These are phyloP conservation scores for Aquanectria penicillioides DNA, from an alignment of 2,329 filamentous ascomycete species.

Conservation along the genomic window DNA sequence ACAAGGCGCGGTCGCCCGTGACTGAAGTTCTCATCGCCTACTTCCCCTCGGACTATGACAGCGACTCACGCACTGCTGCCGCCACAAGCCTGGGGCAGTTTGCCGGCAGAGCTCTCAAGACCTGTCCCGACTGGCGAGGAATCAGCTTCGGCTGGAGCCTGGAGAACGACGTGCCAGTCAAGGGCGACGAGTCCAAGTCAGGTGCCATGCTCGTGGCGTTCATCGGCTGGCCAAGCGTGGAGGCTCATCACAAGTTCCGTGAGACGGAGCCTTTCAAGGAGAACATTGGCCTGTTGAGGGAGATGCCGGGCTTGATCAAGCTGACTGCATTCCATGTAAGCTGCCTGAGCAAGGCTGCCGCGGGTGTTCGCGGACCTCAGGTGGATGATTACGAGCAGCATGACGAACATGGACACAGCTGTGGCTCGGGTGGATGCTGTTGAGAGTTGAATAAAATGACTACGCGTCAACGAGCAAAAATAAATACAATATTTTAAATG, in stretches of 20 bases:
- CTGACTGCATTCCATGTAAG: conserved; percentile 36
- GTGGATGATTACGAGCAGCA: conserved; percentile 26
- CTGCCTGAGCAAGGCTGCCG: conserved; percentile 28
- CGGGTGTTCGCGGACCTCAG: conserved; percentile 11
- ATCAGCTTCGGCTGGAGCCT: conserved; percentile 46
- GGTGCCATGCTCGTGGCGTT: conserved; percentile 40
- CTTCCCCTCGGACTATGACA: conserved; percentile 34
- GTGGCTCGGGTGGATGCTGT: no score
- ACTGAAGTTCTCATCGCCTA: conserved; percentile 36
- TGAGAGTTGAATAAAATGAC: no score
- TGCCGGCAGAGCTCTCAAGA: conserved; percentile 27
- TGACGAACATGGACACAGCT: conserved; percentile 22
- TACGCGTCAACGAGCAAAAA: no score
- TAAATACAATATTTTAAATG: no score
- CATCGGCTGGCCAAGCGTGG: conserved; percentile 51
- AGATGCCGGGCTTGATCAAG: conserved; percentile 35
- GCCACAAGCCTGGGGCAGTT: conserved; percentile 31
- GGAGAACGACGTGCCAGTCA: conserved; percentile 44
- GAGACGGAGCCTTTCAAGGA: conserved; percentile 49
- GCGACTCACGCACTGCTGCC: conserved; percentile 29
- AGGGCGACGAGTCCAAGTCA: conserved; percentile 39
- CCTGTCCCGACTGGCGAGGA: conserved; percentile 32
- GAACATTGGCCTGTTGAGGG: conserved; percentile 39
- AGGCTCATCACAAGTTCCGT: conserved; percentile 49
- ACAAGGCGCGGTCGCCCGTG: conserved; percentile 30